Evolutionary conservation across 306 rosid species (phyloP).

Genomic region (Prunus salicina): DNA sequence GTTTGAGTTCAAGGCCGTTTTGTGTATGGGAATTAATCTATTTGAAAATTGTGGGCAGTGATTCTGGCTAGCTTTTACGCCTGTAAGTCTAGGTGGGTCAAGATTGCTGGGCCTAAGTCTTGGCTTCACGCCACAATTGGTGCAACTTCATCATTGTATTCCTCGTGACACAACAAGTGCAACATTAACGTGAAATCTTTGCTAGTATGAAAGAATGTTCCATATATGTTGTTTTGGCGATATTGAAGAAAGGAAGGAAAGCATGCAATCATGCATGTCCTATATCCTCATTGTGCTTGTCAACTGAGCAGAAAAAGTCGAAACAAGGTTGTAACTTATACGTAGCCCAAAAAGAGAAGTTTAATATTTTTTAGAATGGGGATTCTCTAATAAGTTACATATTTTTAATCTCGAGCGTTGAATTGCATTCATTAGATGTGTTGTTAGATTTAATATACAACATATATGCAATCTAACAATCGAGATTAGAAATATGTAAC

Average conservation of each 20-base stretch:
- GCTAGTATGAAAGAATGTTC: constrained; percentile 8
- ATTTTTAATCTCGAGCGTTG: no score
- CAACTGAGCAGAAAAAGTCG: not conserved
- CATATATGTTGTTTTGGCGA: not conserved
- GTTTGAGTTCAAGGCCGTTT: not conserved
- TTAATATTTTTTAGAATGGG: no score
- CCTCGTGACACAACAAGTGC: not conserved
- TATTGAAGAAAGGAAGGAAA: not conserved
- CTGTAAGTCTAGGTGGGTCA: not conserved
- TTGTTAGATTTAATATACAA: no score
- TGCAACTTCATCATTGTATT: constrained; percentile 4
- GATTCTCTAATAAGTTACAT: not conserved
- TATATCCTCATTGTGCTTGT: not conserved
- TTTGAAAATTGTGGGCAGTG: no score
- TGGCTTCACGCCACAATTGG: constrained; percentile 6
- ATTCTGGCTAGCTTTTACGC: no score
- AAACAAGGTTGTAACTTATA: not conserved
- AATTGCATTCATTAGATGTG: no score
- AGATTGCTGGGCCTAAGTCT: not conserved
- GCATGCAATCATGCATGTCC: not conserved
- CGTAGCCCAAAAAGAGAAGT: not conserved
- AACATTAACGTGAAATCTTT: not conserved
- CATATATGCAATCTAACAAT: no score
- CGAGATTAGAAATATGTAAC: no score
- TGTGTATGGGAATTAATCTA: no score